Conservation (phyloP, 805 yeast genomes). For the Hagleromyces aurorensis region DNA sequence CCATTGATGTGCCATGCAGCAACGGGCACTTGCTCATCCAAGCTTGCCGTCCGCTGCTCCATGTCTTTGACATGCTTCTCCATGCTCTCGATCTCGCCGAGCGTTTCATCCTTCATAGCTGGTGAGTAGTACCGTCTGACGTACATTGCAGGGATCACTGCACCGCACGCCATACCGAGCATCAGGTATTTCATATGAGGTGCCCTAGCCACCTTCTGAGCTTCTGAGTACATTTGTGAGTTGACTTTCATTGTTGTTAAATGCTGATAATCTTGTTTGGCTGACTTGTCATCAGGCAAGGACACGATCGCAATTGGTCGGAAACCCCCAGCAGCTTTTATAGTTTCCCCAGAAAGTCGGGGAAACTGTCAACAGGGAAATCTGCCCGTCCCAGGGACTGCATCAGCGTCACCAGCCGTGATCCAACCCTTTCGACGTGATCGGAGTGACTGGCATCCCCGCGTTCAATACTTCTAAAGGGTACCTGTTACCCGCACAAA, state of each 20-base stretch:
- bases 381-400: too few species aligned
- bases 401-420: too few species aligned
- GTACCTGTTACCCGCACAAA: too few species aligned
- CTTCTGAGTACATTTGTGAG: constrained; percentile 21
- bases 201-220: constrained; percentile 19
- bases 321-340: not conserved
- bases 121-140: constrained; percentile 13
- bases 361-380: too few species aligned
- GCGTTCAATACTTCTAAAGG: too few species aligned
- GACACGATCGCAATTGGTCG: too few species aligned
- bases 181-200: constrained; percentile 22
- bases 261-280: too few species aligned
- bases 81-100: constrained; percentile 2
- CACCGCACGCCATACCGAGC: constrained; percentile 24
- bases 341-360: too few species aligned
- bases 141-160: constrained; percentile 25
- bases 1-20: not conserved
- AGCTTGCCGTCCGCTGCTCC: not conserved
- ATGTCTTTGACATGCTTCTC: constrained; percentile 1
- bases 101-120: too few species aligned
- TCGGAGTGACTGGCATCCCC: too few species aligned
- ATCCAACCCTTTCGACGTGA: too few species aligned
- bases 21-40: constrained; percentile 1
- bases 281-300: too few species aligned
- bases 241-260: constrained; percentile 19